Evolutionary conservation across 2,329 filamentous ascomycete species (phyloP).

Genomic region (Neonectria coccinea): DNA sequence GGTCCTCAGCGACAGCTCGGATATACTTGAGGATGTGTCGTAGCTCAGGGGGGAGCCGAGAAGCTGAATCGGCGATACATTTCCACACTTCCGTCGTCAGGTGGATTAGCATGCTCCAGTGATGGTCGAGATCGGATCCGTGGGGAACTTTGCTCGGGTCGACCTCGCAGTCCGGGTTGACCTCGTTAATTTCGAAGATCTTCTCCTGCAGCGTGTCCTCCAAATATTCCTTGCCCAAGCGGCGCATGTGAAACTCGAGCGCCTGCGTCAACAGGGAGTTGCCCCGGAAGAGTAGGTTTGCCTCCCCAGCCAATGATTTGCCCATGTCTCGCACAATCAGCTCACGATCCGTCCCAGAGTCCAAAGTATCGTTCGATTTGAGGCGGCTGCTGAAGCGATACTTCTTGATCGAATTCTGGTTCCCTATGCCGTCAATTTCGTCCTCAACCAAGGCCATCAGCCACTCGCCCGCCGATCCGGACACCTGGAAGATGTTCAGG

Average conservation of each 20-base stretch:
- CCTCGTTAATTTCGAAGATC: conserved; percentile 88
- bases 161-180: conserved; percentile 93
- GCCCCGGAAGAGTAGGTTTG: conserved; percentile 93
- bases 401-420: conserved; percentile 80
- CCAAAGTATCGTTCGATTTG: conserved; percentile 76
- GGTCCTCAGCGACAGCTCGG: conserved; percentile 90
- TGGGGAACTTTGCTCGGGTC: conserved; percentile 81
- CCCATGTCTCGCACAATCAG: conserved; percentile 81
- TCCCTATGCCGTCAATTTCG: conserved; percentile 93
- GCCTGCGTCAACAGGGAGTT: conserved; percentile 95
- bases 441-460: conserved; percentile 93
- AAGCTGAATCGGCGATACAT: conserved; percentile 80
- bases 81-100: conserved; percentile 89
- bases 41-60: conserved; percentile 82
- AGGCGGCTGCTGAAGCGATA: conserved; percentile 77
- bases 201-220: conserved; percentile 89
- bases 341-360: conserved; percentile 74
- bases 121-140: conserved; percentile 79
- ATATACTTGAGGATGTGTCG: conserved; percentile 91
- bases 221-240: conserved; percentile 91
- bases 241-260: conserved; percentile 94
- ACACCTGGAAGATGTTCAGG: conserved; percentile 95
- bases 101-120: conserved; percentile 82
- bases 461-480: conserved; percentile 87
- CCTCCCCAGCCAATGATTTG: conserved; percentile 84